Conservation (phyloP, 169 alveolate species). For the Perkinsus marinus region DNA sequence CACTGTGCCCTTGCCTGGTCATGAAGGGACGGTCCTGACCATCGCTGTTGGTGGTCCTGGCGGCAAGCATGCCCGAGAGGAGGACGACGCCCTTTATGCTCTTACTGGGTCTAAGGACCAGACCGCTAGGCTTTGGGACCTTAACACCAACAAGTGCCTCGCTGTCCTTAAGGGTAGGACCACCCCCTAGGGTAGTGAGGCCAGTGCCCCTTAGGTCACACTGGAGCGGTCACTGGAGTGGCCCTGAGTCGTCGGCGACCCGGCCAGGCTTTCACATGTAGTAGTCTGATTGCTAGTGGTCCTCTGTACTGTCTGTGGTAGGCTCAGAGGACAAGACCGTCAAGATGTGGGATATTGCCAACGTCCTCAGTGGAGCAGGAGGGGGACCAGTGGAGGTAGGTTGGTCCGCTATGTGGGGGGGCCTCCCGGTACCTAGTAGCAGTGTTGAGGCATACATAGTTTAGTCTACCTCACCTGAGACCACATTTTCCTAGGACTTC, state of each 20-base stretch:
- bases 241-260: not conserved
- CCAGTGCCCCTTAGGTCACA: not conserved
- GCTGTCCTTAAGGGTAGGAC: not conserved
- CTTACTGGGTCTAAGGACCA: not conserved
- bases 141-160: not conserved
- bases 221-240: constrained; percentile 12
- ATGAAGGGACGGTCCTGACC: not conserved
- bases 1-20: not conserved
- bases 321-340: constrained; percentile 52
- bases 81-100: not conserved
- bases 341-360: constrained; percentile 40
- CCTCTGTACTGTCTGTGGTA: constrained; percentile 31
- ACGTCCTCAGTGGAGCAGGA: not conserved
- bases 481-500: too few relatives aligned
- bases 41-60: not conserved
- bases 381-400: constrained; percentile 2
- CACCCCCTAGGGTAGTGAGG: not conserved
- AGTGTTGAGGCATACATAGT: too few relatives aligned
- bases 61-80: not conserved
- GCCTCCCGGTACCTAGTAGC: too few relatives aligned
- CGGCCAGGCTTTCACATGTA: not conserved
- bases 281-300: not conserved
- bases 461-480: too few relatives aligned
- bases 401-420: too few relatives aligned
- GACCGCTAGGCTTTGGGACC: not conserved